Percentiles rank a stretch among this genome's conserved stretches.
These are phyloP conservation scores for Dalechampia spathulata DNA, from an alignment of 441 rosid genomes.

Conservation along the genomic window DNA sequence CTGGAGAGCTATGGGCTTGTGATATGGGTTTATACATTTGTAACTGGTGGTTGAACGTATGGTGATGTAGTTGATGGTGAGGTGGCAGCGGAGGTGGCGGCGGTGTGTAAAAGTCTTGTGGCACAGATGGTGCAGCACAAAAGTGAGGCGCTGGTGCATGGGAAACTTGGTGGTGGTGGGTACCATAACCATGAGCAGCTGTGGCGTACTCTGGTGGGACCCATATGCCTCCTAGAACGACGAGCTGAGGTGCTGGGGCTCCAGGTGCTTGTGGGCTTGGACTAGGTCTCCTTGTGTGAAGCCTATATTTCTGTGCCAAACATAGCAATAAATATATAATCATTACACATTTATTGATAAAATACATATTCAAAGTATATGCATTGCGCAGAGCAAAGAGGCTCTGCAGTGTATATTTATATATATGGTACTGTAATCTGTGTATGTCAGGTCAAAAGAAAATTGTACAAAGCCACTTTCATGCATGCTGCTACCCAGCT, in stretches of 20 bases:
- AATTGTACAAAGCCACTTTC: conserved; percentile 19
- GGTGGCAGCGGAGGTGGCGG: conserved; percentile 19
- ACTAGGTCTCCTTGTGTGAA: conserved; percentile 93
- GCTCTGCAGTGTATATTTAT: neutral
- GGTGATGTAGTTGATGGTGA: conserved; percentile 30
- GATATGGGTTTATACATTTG: conserved; percentile 45
- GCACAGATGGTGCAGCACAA: conserved; percentile 44
- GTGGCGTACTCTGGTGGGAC: conserved; percentile 90
- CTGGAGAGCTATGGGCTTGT: conserved; percentile 47
- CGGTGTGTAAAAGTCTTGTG: conserved; percentile 61
- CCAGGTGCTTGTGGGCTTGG: conserved; percentile 77
- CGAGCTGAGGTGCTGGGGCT: conserved; percentile 50
- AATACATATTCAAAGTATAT: conserved; percentile 12
- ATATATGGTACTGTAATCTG: neutral
- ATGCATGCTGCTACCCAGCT: conserved; percentile 14
- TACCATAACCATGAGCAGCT: conserved; percentile 42
- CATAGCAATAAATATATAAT: conserved; percentile 1
- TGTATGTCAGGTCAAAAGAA: conserved; percentile 28
- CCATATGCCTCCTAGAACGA: conserved; percentile 92
- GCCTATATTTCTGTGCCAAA: conserved; percentile 75
- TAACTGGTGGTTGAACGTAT: conserved; percentile 38
- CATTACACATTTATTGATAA: neutral
- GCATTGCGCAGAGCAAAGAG: conserved; percentile 9
- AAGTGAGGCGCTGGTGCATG: conserved; percentile 54
- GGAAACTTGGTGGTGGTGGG: conserved; percentile 32